Evolutionary conservation across 108 stramenopile species (phyloP), one percentile per base, ranked within the genome.

Genomic region (Discostella stelligeroides): DNA sequence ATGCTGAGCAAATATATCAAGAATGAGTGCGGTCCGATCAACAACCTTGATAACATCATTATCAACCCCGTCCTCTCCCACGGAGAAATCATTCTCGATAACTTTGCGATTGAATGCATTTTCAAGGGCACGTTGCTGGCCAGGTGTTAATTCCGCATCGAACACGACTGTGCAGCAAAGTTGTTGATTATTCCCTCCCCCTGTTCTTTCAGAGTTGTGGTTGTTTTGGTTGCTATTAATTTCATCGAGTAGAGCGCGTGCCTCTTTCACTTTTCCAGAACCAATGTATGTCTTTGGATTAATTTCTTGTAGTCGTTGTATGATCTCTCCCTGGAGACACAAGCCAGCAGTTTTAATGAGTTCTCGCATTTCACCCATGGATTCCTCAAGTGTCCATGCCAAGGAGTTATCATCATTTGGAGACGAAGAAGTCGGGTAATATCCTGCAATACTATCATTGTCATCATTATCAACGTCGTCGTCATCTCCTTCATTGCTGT

Each of bases 1-100:
- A 63, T 97, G 96, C 68, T 97, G 95, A 1, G 96, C 95, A 66
- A 98, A 98, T 30, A 98, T 98, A 65, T 98, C 97, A 17, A 98
- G 73, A 57, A 98, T 97, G 13, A 98, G 82, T 0, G 96, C 96
- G 15, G 98, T 98, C n/a, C 98, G 88, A 66, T 98, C 98, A n/a
- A 98, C 66, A 12, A 96, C 92, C 63, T 96, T 96, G 60, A 94
- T 59, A 2, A 75, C 75, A 10, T 78, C 88, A 0, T 73, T 48
- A 11, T 45, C 21, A 34, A 34, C 34, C 3, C 34, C 34, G 53
- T 70, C 62, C n/a, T 46, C 57, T 1, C 82, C 88, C 43, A 85
- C 57, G 72, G 89, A 90, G 75, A 91, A 91, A 63, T 92, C 91
- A 63, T 95, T 88, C 40, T 95, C 84, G 14, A 92, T 71, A 9